Base-by-base conservation (phyloP, 192 early-diverging fungal species). In the Globomyces pollinis-pini region DNA sequence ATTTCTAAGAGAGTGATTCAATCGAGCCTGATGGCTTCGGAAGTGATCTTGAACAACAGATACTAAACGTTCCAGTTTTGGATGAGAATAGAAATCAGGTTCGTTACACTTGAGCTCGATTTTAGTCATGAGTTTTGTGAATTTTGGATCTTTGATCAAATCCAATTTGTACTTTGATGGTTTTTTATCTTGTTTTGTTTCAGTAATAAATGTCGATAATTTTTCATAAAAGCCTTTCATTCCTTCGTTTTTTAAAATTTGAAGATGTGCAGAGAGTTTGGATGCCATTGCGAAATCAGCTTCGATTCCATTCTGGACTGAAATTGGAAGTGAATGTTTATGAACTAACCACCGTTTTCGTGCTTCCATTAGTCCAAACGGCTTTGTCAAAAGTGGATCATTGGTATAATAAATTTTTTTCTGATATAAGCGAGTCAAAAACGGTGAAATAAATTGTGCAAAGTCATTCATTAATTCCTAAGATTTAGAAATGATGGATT, bases 21-120 rank as follows among this genome's bases (percentile, higher is more conserved):
- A 51, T 11, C 60, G 69, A 3, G 68, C 66, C 20, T 77, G 64
- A 1, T 68, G 64, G 41, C 77, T 57, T 7, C 59, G 51, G 57
- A 96, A 86, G 66, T 96, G 94, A 9, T 74, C 68, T 11, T 80
- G 57, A 0, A 94, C 74, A 1, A 86, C 60, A 3, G 69, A 59
- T 4, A 87, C 64, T 24, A 93, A 66, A 13, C 72, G 62, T 34
- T 86, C 83, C 6, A 93, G 60, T 67, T 96, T 96, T 4, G 91
- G 91, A 70, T 96, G 94, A 6, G 84, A 79, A 23, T 83, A 38
- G 51, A 81, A 84, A 8, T 42, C 61, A 0, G 73, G 65, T 2
- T 63, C 64, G 3, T 55, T 58, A n/a, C 77, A 43, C 50, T 68
- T 50, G n/a, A 33, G 8, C 8, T 71, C 38, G 21, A 83, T 54